phyloP scores from a whole-genome alignment of 2,329 filamentous ascomycete species.

The Myriosclerotinia scirpicola region DNA sequence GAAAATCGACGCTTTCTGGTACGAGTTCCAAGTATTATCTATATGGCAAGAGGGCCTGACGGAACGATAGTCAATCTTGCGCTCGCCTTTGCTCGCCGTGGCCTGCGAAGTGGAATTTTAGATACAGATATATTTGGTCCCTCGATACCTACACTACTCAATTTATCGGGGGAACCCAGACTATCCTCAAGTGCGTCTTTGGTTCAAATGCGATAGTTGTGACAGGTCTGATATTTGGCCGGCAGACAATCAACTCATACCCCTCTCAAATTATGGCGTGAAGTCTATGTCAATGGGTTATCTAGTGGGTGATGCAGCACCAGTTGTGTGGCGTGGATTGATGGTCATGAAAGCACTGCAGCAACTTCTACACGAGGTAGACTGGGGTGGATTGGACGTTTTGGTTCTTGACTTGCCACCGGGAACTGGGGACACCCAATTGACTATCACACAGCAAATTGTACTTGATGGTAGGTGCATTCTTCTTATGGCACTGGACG shows the following conservation, averaged over 20 bases:
- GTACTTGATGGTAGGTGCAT: slow-evolving; percentile 70
- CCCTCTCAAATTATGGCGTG: slow-evolving; percentile 89
- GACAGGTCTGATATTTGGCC: slow-evolving; percentile 32
- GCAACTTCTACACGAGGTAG: slow-evolving; percentile 90
- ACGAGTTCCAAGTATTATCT: slow-evolving; percentile 30
- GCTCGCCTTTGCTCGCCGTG: slow-evolving; percentile 78
- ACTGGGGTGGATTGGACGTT: slow-evolving; percentile 87
- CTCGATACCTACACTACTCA: slow-evolving; percentile 86
- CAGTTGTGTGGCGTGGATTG: slow-evolving; percentile 90
- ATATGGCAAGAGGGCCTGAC: slow-evolving; percentile 10
- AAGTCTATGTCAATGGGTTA: slow-evolving; percentile 99
- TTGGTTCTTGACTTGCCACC: slow-evolving; percentile 89
- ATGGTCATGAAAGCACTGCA: slow-evolving; percentile 99
- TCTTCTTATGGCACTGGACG: background rate
- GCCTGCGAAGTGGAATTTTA: slow-evolving; percentile 80
- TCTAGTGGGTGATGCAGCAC: slow-evolving; percentile 73
- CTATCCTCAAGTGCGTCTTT: slow-evolving; percentile 64
- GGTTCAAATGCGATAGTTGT: slow-evolving; percentile 14
- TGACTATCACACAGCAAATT: slow-evolving; percentile 95
- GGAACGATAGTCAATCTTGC: slow-evolving; percentile 68
- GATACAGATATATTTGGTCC: slow-evolving; percentile 98
- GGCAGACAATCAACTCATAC: slow-evolving; percentile 75
- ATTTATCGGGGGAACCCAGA: slow-evolving; percentile 75
- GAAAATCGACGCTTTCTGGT: slow-evolving; percentile 92
- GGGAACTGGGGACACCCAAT: slow-evolving; percentile 91